Evolutionary conservation across 306 rosid species (phyloP), one percentile per base, ranked within the genome.

Genomic region (Ochetophila trinervis): DNA sequence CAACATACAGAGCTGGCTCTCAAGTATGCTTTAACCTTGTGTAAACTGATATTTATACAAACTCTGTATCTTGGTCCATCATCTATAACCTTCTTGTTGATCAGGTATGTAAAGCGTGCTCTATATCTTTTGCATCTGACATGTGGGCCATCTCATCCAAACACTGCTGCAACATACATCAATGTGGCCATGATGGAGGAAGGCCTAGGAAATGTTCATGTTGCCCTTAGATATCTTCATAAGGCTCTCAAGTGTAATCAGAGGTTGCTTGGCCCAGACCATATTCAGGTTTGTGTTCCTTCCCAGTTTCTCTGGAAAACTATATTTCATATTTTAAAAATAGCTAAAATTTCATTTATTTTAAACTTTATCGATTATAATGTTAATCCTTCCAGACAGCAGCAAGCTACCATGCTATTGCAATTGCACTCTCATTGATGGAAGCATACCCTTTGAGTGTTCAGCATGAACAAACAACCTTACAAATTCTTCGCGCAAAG

Each of bases 161-260:
- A 94, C 81, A 94, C 96, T 70, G 99, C 99, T 59, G 99, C 99
- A 35, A 90, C 99, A 57, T 94, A 94, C 82, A 94, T 94, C 71
- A 94, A 94, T 71, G 95, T 94, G 80, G 99, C 99, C 71, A 90
- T 94, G 99, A 94, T 94, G 99, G 99, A 94, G 79, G 99, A 90
- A 82, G 97, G 99, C 68, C 85, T 90, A 27, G 99, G 97, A 72
- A 94, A 94, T 78, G 97, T 94, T 61, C 91, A 94, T 58, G 77
- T 94, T 79, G 99, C 99, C 79, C 96, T 90, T 23, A 78, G 99
- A 94, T 94, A 90, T 85, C 91, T 94, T 69, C 99, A 94, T 80
- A 90, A 94, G 85, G 99, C 99, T 65, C 80, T 94, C 65, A 94
- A 94, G 76, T 94, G 99, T 80, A 94, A 94, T 85, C 87, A 90